A percentile compares a stretch with the other conserved stretches of the same genome.
These are phyloP conservation scores for Trichoderma sp. DNA, from an alignment of 2,329 filamentous ascomycete genomes.

Conservation along the genomic window DNA sequence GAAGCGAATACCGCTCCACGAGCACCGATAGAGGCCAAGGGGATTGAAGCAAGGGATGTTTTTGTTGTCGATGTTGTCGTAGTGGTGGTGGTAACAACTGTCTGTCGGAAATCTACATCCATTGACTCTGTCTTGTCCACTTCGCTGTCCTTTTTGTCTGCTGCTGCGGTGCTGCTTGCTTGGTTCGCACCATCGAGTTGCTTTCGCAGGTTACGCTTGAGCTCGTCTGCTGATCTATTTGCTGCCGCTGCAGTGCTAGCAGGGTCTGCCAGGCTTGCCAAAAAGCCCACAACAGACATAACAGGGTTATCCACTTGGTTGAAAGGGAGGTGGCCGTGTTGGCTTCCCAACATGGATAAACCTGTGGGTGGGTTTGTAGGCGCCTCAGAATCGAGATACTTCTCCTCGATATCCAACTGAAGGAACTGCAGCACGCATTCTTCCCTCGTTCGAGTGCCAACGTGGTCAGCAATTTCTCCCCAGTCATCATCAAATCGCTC, in stretches of 20 bases:
- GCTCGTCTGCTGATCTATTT: conserved; percentile 80
- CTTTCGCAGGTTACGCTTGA: conserved; percentile 75
- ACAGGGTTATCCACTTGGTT: conserved; percentile 93
- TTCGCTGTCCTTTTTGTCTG: conserved; percentile 59
- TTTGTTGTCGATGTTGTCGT: conserved; percentile 49
- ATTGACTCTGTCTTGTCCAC: conserved; percentile 54
- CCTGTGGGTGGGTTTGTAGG: conserved; percentile 53
- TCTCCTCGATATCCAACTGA: conserved; percentile 95
- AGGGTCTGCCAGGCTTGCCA: conserved; percentile 87
- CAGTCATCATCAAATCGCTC: conserved; percentile 96
- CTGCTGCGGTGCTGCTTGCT: conserved; percentile 42
- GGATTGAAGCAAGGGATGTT: conserved; percentile 67
- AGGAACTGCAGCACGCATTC: conserved; percentile 97
- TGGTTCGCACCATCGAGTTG: conserved; percentile 62
- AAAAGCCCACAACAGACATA: conserved; percentile 91
- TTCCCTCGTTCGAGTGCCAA: conserved; percentile 86
- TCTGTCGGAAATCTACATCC: conserved; percentile 59
- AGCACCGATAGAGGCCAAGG: conserved; percentile 81
- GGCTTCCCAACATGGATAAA: conserved; percentile 65
- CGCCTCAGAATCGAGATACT: conserved; percentile 79
- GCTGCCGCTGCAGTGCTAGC: conserved; percentile 87
- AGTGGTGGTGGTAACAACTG: conserved; percentile 49
- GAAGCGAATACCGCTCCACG: conserved; percentile 86
- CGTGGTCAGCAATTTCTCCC: conserved; percentile 88
- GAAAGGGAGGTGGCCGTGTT: conserved; percentile 81